Base-by-base conservation (phyloP, 495 filamentous ascomycete species). In the Hypoxylon fragiforme region DNA sequence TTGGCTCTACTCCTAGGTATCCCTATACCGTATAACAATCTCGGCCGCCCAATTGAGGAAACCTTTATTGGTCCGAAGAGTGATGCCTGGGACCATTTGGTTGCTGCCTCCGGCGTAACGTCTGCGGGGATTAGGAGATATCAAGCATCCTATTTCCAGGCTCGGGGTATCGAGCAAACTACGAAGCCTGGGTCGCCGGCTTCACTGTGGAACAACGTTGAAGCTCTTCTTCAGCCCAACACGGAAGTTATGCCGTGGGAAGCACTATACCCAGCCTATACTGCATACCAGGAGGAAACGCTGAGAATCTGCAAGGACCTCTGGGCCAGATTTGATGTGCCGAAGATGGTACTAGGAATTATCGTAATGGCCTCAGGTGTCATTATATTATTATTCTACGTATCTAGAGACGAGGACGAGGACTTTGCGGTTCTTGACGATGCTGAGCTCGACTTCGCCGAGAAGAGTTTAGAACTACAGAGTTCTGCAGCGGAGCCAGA, bases 11-110 rank as follows among this genome's bases (percentile, higher is more conserved):
- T 97, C 18, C 75, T 98, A 6, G 94, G 94, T 19, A 77, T 95
- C 63, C 94, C 94, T 3, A 91, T 98, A 59, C 94, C 94, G 0
- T 98, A 90, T 75, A 98, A 97, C 64, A 98, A 96, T 70, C 81
- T 98, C n/a, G 94, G 94, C 9, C 81, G 84, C 3, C 94, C 94
- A 0, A 97, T 98, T 56, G 88, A 92, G 53, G 94, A 97, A 71
- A 92, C 90, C 7, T 98, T 98, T 71, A 77, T 84, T 26, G 90
- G 91, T 3, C 54, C 73, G 3, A 73, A 72, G 4, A 86, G 85
- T 5, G 79, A 80, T 40, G 81, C 89, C 39, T 92, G 85, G 82
- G 71, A 81, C 39, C 91, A 88, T 44, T 71, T 98, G 36, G 86
- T 86, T 1, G 71, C 74, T 7, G 91, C 92, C 0, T 88, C 86